Evolutionary conservation across 2,329 filamentous ascomycete species (phyloP).

Genomic region (Hysterium pulicare): DNA sequence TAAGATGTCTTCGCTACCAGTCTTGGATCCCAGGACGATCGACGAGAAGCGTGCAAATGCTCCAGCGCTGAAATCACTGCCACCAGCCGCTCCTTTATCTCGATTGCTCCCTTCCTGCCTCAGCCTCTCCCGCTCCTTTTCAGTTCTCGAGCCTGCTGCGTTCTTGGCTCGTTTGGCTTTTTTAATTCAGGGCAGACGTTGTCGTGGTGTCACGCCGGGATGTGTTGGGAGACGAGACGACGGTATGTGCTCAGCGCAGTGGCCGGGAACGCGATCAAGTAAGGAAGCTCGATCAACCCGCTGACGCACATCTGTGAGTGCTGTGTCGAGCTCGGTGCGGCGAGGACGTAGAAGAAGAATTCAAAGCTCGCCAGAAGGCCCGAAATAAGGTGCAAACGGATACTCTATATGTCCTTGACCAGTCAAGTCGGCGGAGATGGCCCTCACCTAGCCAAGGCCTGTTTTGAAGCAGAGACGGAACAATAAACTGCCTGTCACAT

Average conservation of each 20-base stretch:
- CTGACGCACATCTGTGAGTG: constrained; percentile 17
- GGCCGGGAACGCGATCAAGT: constrained; percentile 16
- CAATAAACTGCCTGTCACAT: constrained; percentile 26
- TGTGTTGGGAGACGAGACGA: constrained; percentile 23
- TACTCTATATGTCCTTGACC: constrained; percentile 20
- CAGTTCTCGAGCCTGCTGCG: background rate
- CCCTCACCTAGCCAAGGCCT: constrained; percentile 17
- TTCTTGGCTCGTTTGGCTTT: constrained; percentile 1
- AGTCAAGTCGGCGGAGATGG: constrained; percentile 11
- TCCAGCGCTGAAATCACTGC: background rate
- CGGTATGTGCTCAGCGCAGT: constrained; percentile 19
- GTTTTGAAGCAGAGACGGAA: constrained; percentile 20
- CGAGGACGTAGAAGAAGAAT: constrained; percentile 14
- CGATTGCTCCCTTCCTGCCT: background rate
- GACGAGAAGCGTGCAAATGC: constrained; percentile 11
- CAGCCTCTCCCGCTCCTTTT: background rate
- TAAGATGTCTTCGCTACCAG: constrained; percentile 22
- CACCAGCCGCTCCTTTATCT: background rate
- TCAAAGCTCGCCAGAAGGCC: constrained; percentile 9
- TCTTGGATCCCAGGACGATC: constrained; percentile 23
- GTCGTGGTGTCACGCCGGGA: constrained; percentile 14
- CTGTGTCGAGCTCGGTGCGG: constrained; percentile 9
- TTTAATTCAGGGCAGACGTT: constrained; percentile 7
- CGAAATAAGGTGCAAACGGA: constrained; percentile 15
- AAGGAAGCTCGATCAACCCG: constrained; percentile 18